Conservation (phyloP, 192 early-diverging fungal genomes). For the Backusella tuberculispora region DNA sequence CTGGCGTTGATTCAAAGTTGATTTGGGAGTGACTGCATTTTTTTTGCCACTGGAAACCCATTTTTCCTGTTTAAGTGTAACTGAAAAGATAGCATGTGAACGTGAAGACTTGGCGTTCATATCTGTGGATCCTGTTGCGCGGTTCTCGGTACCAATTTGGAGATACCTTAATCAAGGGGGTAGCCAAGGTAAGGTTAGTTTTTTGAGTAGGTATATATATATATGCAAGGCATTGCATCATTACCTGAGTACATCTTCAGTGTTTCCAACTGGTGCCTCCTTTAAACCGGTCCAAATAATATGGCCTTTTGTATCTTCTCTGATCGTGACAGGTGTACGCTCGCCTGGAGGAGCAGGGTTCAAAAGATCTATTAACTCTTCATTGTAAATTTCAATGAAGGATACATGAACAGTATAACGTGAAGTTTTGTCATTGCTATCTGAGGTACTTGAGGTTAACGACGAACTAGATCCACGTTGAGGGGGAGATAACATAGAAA, state of each 20-base stretch:
- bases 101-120: constrained; percentile 96
- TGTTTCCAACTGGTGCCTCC: constrained; percentile 70
- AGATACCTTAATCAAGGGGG: constrained; percentile 49
- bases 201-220: constrained; percentile 2
- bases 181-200: neutral
- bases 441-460: neutral
- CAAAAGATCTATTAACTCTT: constrained; percentile 94
- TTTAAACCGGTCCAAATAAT: constrained; percentile 83
- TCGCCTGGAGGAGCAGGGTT: constrained; percentile 61
- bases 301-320: constrained; percentile 86
- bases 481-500: constrained; percentile 15
- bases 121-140: constrained; percentile 92
- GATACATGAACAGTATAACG: constrained; percentile 68
- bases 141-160: constrained; percentile 68
- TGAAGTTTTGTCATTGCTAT: constrained; percentile 16
- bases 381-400: constrained; percentile 97
- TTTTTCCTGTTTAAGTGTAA: constrained; percentile 82
- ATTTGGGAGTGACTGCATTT: constrained; percentile 12
- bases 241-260: constrained; percentile 75
- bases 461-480: constrained; percentile 8
- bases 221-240: constrained; percentile 15
- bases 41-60: constrained; percentile 35
- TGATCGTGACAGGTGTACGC: constrained; percentile 68
- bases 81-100: constrained; percentile 96
- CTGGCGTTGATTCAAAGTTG: neutral